These are phyloP conservation scores for Pseudevernia furfuracea DNA, from an alignment of 495 filamentous ascomycete species.

Conservation along the genomic window DNA sequence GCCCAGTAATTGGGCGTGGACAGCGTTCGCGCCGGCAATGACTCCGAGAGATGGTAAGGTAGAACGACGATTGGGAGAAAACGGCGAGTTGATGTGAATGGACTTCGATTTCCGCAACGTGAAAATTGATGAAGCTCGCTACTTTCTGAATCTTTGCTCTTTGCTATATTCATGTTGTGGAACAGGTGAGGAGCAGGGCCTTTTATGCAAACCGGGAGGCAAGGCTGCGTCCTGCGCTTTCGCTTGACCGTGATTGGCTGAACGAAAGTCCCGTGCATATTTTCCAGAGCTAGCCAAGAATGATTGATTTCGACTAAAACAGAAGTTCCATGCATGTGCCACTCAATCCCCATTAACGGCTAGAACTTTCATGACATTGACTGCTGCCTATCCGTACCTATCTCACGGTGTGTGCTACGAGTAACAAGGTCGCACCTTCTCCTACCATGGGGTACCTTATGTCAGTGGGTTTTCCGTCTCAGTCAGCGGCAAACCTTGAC, in stretches of 20 bases:
- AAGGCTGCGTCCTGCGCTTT: neutral
- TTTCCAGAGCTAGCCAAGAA: neutral
- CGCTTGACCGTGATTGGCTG: neutral
- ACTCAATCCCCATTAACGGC: neutral
- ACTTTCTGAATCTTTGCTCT: neutral
- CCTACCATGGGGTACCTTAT: neutral
- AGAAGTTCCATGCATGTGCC: constrained; percentile 4
- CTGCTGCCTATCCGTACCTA: no score
- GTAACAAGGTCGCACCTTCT: neutral
- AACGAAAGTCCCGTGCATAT: constrained; percentile 15
- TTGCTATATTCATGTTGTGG: neutral
- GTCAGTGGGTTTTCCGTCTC: neutral
- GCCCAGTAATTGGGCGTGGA: neutral
- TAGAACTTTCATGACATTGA: neutral
- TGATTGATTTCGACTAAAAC: neutral
- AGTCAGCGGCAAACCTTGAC: neutral
- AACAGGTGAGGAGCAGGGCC: neutral
- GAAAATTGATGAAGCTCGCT: neutral
- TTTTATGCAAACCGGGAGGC: neutral
- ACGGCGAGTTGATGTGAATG: neutral
- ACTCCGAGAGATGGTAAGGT: neutral
- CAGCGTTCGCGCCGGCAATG: neutral
- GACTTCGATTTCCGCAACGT: neutral
- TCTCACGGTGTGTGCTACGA: neutral
- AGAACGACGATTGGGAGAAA: neutral